Conservation (phyloP, 352 stramenopile species). For the Phytophthora tubulina region DNA sequence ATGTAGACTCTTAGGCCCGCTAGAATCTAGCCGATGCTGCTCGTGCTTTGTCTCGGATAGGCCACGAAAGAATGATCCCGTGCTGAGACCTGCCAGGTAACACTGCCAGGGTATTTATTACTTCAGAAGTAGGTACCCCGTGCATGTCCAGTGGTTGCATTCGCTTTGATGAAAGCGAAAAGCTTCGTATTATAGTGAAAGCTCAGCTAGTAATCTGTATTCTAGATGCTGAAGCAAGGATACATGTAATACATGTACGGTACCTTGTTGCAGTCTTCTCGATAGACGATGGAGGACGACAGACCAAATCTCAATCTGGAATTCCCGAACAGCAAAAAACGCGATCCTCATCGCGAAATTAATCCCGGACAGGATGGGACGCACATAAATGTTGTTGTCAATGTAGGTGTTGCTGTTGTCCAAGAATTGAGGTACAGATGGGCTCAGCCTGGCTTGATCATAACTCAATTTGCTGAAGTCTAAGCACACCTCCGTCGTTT, state of each 20-base stretch:
- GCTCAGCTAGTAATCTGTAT: neutral
- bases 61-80: slow-evolving; percentile 4
- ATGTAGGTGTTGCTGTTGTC: neutral
- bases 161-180: neutral
- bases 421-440: neutral
- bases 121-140: neutral
- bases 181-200: too few species aligned
- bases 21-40: neutral
- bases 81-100: neutral
- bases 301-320: slow-evolving; percentile 17
- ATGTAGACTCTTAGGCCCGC: too few species aligned
- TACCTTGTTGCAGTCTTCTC: neutral
- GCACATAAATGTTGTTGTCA: slow-evolving; percentile 1
- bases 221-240: neutral
- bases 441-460: slow-evolving; percentile 8
- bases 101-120: too few species aligned
- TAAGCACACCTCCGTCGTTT: neutral
- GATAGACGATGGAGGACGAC: neutral
- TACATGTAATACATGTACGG: neutral
- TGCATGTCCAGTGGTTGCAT: neutral
- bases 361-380: slow-evolving; percentile 20
- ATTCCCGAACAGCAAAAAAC: slow-evolving; percentile 30
- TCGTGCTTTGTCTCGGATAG: slow-evolving; percentile 1
- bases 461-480: slow-evolving; percentile 11
- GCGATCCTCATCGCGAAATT: slow-evolving; percentile 26